phyloP scores from a whole-genome alignment of 768 basidiomycete genomes.

The Multifurca ochricompacta region DNA sequence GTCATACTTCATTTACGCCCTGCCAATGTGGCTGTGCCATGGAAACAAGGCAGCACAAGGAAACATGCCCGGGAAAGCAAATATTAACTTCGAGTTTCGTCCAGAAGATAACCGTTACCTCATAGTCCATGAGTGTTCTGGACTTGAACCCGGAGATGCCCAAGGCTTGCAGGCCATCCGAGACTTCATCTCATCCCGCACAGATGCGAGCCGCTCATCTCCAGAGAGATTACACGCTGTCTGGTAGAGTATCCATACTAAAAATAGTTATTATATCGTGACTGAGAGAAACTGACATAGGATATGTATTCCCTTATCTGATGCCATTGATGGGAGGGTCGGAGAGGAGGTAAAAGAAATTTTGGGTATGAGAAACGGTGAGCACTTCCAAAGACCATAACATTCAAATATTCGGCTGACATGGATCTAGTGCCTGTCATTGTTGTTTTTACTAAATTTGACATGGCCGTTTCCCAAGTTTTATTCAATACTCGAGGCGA shows the following conservation, averaged over 20 bases:
- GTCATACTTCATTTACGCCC: not conserved
- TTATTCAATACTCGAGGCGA: not conserved
- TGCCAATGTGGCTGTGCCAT: not conserved
- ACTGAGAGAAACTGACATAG: not conserved
- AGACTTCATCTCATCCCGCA: not conserved
- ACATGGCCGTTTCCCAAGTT: not conserved
- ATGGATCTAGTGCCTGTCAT: not conserved
- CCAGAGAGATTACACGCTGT: not conserved
- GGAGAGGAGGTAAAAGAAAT: not conserved
- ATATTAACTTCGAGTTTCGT: not conserved
- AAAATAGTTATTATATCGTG: not conserved
- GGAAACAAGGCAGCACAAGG: not conserved
- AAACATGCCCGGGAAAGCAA: too few relatives aligned
- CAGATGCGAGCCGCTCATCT: not conserved
- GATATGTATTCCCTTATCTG: not conserved
- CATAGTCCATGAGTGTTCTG: conserved; percentile 3
- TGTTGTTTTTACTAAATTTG: conserved; percentile 7
- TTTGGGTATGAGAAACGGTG: not conserved
- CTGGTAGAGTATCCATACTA: not conserved
- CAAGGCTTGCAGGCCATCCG: not conserved
- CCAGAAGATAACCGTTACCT: not conserved
- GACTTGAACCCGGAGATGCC: not conserved
- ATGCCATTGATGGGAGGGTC: not conserved
- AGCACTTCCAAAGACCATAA: not conserved
- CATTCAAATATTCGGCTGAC: too few relatives aligned